A percentile compares a stretch with the other conserved stretches of the same genome.
Conservation (phyloP, 495 filamentous ascomycete species). For the Aspergillus funiculosus region DNA sequence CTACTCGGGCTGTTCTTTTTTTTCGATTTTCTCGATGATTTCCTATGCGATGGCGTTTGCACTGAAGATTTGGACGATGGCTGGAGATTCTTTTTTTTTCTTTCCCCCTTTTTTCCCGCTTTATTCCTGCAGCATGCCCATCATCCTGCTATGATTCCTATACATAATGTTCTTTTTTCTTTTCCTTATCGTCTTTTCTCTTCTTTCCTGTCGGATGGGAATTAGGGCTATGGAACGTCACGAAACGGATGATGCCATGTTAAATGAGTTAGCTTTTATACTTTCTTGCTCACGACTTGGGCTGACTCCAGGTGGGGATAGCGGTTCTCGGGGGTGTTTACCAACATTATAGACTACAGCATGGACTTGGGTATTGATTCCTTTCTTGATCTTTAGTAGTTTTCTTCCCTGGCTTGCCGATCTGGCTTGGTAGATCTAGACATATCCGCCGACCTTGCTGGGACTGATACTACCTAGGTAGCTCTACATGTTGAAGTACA, state of each 20-base stretch:
- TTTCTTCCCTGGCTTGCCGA: not conserved
- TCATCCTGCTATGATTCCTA: constrained; percentile 19
- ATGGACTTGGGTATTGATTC: constrained; percentile 21
- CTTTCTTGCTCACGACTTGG: constrained; percentile 4
- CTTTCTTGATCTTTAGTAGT: not conserved
- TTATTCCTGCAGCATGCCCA: constrained; percentile 16
- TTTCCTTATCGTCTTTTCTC: constrained; percentile 6
- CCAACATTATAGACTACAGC: constrained; percentile 24
- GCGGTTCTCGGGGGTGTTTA: constrained; percentile 16
- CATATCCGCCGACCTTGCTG: no score
- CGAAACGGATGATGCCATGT: constrained; percentile 19
- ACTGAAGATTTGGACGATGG: constrained; percentile 33
- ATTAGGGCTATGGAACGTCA: constrained; percentile 10
- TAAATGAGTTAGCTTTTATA: constrained; percentile 12
- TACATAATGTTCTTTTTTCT: constrained; percentile 20
- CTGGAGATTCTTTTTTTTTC: constrained; percentile 23
- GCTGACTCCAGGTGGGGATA: constrained; percentile 9
- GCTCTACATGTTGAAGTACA: no score
- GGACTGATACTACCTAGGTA: no score
- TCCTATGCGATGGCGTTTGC: constrained; percentile 41
- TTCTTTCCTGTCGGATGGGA: constrained; percentile 13
- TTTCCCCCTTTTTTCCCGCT: constrained; percentile 15
- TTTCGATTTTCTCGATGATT: constrained; percentile 26
- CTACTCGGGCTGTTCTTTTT: constrained; percentile 22
- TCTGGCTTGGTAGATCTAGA: no score